Evolutionary conservation across 805 yeast species (phyloP).

Genomic region (Candida saitoana): DNA sequence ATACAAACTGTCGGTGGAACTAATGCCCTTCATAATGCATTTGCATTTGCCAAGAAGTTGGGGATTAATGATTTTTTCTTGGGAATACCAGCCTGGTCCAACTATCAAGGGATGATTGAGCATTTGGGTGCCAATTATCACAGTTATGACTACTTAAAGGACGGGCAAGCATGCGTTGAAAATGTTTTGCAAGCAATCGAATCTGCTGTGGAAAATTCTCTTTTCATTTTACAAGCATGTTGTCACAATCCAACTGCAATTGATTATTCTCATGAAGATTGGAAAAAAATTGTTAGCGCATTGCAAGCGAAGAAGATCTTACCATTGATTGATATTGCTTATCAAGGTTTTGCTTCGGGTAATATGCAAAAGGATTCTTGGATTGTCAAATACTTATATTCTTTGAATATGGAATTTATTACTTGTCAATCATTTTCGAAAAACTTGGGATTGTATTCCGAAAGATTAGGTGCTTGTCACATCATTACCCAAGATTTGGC

Average conservation of each 20-base stretch:
- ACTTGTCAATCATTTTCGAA: slow-evolving; percentile 39
- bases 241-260: slow-evolving; percentile 46
- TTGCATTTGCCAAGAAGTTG: slow-evolving; percentile 20
- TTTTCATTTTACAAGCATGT: slow-evolving; percentile 38
- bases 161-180: slow-evolving; percentile 25
- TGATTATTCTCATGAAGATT: slow-evolving; percentile 34
- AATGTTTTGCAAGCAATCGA: slow-evolving; percentile 22
- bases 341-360: slow-evolving; percentile 47
- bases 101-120: slow-evolving; percentile 34
- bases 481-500: slow-evolving; percentile 21
- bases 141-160: slow-evolving; percentile 30
- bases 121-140: slow-evolving; percentile 24
- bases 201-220: slow-evolving; percentile 27
- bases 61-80: slow-evolving; percentile 27
- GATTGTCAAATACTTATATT: slow-evolving; percentile 33
- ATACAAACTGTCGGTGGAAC: slow-evolving; percentile 41
- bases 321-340: slow-evolving; percentile 38
- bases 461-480: slow-evolving; percentile 37
- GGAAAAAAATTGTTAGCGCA: slow-evolving; percentile 27
- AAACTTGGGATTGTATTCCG: slow-evolving; percentile 40
- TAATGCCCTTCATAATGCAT: slow-evolving; percentile 39
- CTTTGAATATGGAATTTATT: slow-evolving; percentile 38
- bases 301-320: slow-evolving; percentile 22
- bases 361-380: slow-evolving; percentile 54
- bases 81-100: slow-evolving; percentile 39